Conservation (phyloP, 1,284 basidiomycete species). For the Pascua sp. region DNA sequence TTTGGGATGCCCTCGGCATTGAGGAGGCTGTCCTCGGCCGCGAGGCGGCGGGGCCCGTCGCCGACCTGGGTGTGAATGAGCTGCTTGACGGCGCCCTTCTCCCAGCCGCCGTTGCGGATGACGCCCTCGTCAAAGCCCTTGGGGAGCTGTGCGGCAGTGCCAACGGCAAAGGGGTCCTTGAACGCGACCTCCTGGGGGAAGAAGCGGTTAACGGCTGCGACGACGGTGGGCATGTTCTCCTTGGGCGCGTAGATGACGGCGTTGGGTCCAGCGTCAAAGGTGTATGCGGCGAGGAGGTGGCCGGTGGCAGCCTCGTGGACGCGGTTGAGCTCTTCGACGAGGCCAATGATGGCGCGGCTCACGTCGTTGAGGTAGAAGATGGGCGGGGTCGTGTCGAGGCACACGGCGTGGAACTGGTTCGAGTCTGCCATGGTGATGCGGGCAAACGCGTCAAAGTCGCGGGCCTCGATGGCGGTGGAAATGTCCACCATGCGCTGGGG, state of each 20-base stretch:
- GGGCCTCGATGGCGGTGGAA: constrained; percentile 68
- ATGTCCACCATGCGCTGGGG: constrained; percentile 83
- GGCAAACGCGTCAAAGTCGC: constrained; percentile 87
- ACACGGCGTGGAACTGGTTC: constrained; percentile 97
- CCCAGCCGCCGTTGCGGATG: constrained; percentile 60
- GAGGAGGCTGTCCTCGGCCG: constrained; percentile 48
- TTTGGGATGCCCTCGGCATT: constrained; percentile 50
- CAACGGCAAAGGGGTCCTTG: constrained; percentile 64
- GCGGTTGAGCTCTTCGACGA: constrained; percentile 94
- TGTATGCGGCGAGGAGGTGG: constrained; percentile 84
- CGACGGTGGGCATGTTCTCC: constrained; percentile 71
- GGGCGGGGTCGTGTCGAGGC: constrained; percentile 92
- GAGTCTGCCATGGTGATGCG: constrained; percentile 93
- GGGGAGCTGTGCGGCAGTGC: constrained; percentile 50
- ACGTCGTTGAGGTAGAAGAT: constrained; percentile 99
- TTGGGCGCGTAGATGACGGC: constrained; percentile 91
- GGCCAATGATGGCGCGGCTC: constrained; percentile 73
- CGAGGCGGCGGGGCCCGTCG: constrained; percentile 69
- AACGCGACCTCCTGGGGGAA: constrained; percentile 77
- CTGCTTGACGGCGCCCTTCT: constrained; percentile 72
- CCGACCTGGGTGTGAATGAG: constrained; percentile 89
- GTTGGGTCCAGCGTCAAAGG: constrained; percentile 97
- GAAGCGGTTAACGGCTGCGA: constrained; percentile 69
- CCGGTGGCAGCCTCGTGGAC: constrained; percentile 62
- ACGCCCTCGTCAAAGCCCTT: constrained; percentile 75